Evolutionary conservation across 2,329 filamentous ascomycete species (phyloP).

Genomic region (Fusarium setosum): DNA sequence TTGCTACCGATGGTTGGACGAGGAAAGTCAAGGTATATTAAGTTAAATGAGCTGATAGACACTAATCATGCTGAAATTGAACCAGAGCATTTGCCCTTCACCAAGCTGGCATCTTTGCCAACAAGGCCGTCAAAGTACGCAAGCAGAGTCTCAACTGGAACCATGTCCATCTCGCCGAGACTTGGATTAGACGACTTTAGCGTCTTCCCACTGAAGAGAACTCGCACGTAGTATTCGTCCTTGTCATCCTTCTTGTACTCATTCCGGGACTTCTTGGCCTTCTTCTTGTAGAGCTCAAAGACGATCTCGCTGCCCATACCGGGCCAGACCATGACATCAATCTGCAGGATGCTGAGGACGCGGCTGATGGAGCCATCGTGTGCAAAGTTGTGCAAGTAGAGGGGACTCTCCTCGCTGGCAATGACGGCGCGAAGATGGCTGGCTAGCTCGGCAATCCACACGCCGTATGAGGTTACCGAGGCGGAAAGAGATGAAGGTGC

Average conservation of each 20-base stretch:
- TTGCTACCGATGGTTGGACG: too few relatives aligned
- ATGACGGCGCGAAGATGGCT: conserved; percentile 69
- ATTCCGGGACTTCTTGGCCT: neutral
- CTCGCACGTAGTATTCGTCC: conserved; percentile 66
- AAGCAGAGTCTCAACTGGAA: conserved; percentile 72
- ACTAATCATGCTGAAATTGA: conserved; percentile 3
- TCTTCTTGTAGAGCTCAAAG: conserved; percentile 75
- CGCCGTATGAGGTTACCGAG: conserved; percentile 71
- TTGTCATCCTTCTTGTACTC: conserved; percentile 7
- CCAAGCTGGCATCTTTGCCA: conserved; percentile 60
- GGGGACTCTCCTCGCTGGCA: conserved; percentile 49
- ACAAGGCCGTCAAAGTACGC: conserved; percentile 79
- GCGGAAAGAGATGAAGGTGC: conserved; percentile 70
- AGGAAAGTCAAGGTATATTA: too few relatives aligned
- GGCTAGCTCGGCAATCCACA: conserved; percentile 80
- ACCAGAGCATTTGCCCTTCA: conserved; percentile 49
- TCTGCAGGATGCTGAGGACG: conserved; percentile 74
- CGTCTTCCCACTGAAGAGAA: conserved; percentile 77
- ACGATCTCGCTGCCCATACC: conserved; percentile 84
- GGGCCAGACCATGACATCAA: conserved; percentile 81
- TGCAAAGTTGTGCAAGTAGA: conserved; percentile 81
- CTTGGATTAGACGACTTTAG: conserved; percentile 75
- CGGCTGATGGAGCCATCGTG: conserved; percentile 80
- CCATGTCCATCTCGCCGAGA: conserved; percentile 77
- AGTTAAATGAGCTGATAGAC: too few relatives aligned